Percentiles rank a stretch among this genome's conserved stretches.
These are phyloP conservation scores for Fraxinus cuspidata DNA, from an alignment of 257 asterid species.

Conservation along the genomic window DNA sequence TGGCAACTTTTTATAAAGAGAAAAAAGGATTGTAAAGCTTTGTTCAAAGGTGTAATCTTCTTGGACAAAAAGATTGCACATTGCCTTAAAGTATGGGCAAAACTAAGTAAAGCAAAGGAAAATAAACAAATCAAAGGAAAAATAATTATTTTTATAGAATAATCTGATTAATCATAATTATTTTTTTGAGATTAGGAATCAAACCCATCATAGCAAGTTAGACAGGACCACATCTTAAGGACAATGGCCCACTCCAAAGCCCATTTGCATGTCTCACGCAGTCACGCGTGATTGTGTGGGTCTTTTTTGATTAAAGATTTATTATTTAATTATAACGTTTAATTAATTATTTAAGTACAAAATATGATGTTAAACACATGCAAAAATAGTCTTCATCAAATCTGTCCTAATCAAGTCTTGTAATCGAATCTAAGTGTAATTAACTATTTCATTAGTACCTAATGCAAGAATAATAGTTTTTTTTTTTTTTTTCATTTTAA, in stretches of 20 bases:
- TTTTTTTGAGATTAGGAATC: constrained; percentile 31
- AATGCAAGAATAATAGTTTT: neutral
- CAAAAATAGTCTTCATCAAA: constrained; percentile 4
- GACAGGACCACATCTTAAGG: constrained; percentile 32
- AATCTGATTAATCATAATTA: constrained; percentile 25
- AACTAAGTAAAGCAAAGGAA: constrained; percentile 24
- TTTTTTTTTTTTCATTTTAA: too few relatives aligned
- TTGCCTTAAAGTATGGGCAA: neutral
- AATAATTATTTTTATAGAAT: constrained; percentile 13
- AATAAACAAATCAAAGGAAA: neutral
- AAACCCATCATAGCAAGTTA: constrained; percentile 37
- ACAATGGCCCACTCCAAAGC: constrained; percentile 26
- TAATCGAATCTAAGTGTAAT: neutral
- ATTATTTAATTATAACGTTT: neutral
- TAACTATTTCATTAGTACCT: neutral
- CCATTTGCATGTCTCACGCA: constrained; percentile 24
- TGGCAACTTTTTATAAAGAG: constrained; percentile 33
- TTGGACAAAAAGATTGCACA: constrained; percentile 24
- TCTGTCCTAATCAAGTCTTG: neutral
- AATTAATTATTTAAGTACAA: constrained; percentile 21
- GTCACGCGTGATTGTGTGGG: constrained; percentile 37
- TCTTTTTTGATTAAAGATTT: constrained; percentile 24
- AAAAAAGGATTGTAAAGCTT: constrained; percentile 23
- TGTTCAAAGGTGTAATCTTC: constrained; percentile 28
- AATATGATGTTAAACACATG: constrained; percentile 31